phyloP scores from a whole-genome alignment of 2,329 filamentous ascomycete species.

The Cladosporium sp. region DNA sequence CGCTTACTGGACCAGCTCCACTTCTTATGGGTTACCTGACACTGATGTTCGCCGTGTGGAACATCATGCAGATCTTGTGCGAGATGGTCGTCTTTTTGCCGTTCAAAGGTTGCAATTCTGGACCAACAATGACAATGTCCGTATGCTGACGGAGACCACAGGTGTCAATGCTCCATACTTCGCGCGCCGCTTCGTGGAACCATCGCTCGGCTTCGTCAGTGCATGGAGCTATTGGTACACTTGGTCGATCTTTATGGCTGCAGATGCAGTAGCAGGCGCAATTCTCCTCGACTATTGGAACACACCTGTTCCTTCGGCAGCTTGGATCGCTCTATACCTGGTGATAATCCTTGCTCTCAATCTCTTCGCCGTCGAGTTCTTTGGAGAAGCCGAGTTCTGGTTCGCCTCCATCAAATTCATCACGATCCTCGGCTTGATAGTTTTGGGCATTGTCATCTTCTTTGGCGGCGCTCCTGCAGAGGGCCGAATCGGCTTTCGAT shows the following conservation, averaged over 20 bases:
- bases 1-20: slow-evolving; percentile 20
- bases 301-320: slow-evolving; percentile 21
- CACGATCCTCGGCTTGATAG: slow-evolving; percentile 41
- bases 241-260: slow-evolving; percentile 43
- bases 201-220: slow-evolving; percentile 49
- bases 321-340: slow-evolving; percentile 39
- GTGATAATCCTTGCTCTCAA: slow-evolving; percentile 40
- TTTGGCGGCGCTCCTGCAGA: slow-evolving; percentile 41
- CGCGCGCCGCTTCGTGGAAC: slow-evolving; percentile 53
- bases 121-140: too few relatives aligned
- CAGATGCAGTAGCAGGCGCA: slow-evolving; percentile 45
- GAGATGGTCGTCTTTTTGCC: slow-evolving; percentile 55
- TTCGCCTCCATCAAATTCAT: slow-evolving; percentile 43
- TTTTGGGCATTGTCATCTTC: slow-evolving; percentile 40
- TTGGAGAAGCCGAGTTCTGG: slow-evolving; percentile 47
- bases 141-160: not conserved
- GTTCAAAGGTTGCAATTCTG: slow-evolving; percentile 32
- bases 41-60: slow-evolving; percentile 53
- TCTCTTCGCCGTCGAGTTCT: slow-evolving; percentile 41
- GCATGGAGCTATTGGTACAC: slow-evolving; percentile 45
- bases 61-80: slow-evolving; percentile 44
- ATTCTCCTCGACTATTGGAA: slow-evolving; percentile 43
- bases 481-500: slow-evolving; percentile 39
- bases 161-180: slow-evolving; percentile 49
- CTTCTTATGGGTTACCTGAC: slow-evolving; percentile 52